Conservation (phyloP, 306 rosid genomes). For the Coriaria nepalensis region DNA sequence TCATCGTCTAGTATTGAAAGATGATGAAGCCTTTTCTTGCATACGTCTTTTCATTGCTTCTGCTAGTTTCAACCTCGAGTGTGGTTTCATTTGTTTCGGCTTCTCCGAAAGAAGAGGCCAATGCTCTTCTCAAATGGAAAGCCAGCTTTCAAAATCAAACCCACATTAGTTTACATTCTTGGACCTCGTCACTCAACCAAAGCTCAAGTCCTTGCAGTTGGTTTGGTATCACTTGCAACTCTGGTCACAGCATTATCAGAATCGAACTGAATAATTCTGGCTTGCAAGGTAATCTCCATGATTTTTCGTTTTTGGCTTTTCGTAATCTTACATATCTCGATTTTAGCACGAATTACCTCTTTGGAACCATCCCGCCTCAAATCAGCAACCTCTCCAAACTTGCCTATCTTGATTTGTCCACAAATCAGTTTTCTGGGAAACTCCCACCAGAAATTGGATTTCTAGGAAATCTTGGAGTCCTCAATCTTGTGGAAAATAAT, state of each 20-base stretch:
- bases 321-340: conserved; percentile 15
- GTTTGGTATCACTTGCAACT: conserved; percentile 22
- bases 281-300: conserved; percentile 24
- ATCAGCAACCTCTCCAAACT: conserved; percentile 16
- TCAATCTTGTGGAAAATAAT: conserved; percentile 2
- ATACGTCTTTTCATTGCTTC: too few species aligned
- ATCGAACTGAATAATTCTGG: conserved; percentile 13
- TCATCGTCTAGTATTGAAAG: too few species aligned
- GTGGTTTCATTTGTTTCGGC: too few species aligned
- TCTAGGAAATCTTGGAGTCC: conserved; percentile 3
- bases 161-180: neutral
- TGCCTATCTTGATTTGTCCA: conserved; percentile 22
- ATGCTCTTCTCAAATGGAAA: conserved; percentile 29
- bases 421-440: conserved; percentile 12
- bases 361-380: conserved; percentile 19
- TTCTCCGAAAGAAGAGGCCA: conserved; percentile 3
- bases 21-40: neutral
- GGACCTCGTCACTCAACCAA: conserved; percentile 6
- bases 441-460: conserved; percentile 13
- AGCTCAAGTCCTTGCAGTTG: conserved; percentile 12
- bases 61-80: too few species aligned
- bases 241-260: conserved; percentile 10
- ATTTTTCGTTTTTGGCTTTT: conserved; percentile 17
- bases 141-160: conserved; percentile 8
- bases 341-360: conserved; percentile 19